phyloP scores from a whole-genome alignment of 1,139 yeast genomes.

The Yamadazyma spencermartinsiae region DNA sequence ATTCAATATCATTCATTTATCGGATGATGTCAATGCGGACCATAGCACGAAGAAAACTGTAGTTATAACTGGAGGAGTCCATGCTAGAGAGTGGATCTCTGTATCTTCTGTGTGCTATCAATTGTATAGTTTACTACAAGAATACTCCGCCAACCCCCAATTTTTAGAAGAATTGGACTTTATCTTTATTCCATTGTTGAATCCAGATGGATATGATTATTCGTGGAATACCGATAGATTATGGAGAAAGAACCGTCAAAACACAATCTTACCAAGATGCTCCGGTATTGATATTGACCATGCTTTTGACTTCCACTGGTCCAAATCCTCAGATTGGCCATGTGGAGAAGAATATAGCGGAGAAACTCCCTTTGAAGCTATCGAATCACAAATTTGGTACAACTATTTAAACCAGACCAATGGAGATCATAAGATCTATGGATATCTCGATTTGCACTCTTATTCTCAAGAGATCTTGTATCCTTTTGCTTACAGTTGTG shows the following conservation, averaged over 20 bases:
- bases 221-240: constrained; percentile 79
- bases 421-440: constrained; percentile 61
- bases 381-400: constrained; percentile 67
- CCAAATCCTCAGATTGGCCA: constrained; percentile 61
- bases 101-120: constrained; percentile 68
- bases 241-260: constrained; percentile 89
- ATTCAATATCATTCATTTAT: constrained; percentile 63
- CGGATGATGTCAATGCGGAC: constrained; percentile 41
- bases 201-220: constrained; percentile 89
- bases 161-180: constrained; percentile 57
- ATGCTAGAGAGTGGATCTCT: constrained; percentile 91
- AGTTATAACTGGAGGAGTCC: constrained; percentile 80
- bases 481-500: constrained; percentile 82
- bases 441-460: constrained; percentile 81
- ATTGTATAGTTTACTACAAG: constrained; percentile 54
- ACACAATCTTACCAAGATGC: constrained; percentile 65
- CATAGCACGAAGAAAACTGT: constrained; percentile 62
- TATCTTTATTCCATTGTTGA: constrained; percentile 75
- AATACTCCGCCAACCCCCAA: constrained; percentile 44
- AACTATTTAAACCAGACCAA: constrained; percentile 62
- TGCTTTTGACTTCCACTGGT: constrained; percentile 77
- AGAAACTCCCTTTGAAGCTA: constrained; percentile 71
- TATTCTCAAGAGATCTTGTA: constrained; percentile 81
- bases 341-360: constrained; percentile 88
- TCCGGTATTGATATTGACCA: constrained; percentile 86